Conservation (phyloP, 768 basidiomycete species). For the Phallus indusiatus region DNA sequence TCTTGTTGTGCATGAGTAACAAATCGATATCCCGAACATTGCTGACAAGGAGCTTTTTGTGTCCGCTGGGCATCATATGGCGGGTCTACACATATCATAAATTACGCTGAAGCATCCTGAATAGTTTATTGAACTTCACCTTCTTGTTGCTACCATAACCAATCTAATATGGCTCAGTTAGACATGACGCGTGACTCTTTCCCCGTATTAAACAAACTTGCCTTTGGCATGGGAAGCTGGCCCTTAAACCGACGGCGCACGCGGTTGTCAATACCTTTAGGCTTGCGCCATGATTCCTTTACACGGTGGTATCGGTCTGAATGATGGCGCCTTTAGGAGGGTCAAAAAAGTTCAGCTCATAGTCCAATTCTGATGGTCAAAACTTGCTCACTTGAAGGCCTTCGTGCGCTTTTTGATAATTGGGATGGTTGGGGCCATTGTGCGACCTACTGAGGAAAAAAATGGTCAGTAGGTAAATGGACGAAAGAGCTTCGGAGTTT, state of each 20-base stretch:
- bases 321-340: conserved; percentile 75
- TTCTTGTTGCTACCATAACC: conserved; percentile 91
- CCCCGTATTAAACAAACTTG: conserved; percentile 24
- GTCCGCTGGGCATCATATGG: conserved; percentile 90
- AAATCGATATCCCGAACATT: conserved; percentile 92
- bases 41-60: conserved; percentile 92
- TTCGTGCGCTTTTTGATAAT: conserved; percentile 98
- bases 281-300: conserved; percentile 99
- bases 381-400: conserved; percentile 69
- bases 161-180: conserved; percentile 34
- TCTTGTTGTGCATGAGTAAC: conserved; percentile 97
- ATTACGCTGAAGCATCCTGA: neutral
- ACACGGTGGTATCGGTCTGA: conserved; percentile 96
- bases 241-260: conserved; percentile 94
- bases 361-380: conserved; percentile 21
- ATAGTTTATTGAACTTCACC: conserved; percentile 17
- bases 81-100: conserved; percentile 49
- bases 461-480: no score
- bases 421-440: conserved; percentile 44
- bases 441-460: conserved; percentile 10
- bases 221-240: conserved; percentile 94
- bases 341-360: conserved; percentile 2
- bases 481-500: no score
- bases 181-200: neutral
- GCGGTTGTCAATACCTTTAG: conserved; percentile 99